Conservation (phyloP, 345 rosid genomes). For the Barbarea vulgaris region DNA sequence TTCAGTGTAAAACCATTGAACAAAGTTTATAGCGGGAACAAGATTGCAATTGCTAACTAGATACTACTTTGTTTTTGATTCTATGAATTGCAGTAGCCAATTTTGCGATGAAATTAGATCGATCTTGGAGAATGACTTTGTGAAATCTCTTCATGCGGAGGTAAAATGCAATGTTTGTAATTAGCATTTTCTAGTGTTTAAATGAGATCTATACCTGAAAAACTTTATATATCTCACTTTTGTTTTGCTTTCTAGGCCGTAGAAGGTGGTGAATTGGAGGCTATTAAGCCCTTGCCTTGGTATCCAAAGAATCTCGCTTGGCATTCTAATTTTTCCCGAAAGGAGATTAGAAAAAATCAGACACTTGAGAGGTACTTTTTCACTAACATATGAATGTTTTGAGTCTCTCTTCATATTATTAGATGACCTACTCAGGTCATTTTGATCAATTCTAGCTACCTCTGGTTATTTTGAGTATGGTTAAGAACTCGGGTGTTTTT, state of each 20-base stretch:
- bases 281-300: conserved; percentile 90
- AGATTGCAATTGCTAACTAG: neutral
- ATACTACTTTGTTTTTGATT: neutral
- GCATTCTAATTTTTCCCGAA: conserved; percentile 92
- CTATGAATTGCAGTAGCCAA: conserved; percentile 68
- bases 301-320: conserved; percentile 88
- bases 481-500: conserved; percentile 2
- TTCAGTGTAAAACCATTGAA: neutral
- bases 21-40: neutral
- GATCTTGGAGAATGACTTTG: conserved; percentile 77
- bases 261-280: conserved; percentile 73
- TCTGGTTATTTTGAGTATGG: neutral
- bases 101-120: conserved; percentile 67
- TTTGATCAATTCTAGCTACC: neutral
- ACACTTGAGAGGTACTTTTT: conserved; percentile 77
- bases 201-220: neutral
- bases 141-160: conserved; percentile 74
- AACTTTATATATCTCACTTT: neutral
- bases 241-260: conserved; percentile 44
- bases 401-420: neutral
- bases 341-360: conserved; percentile 90
- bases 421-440: neutral
- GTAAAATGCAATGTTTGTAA: conserved; percentile 35
- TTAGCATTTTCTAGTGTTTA: neutral
- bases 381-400: neutral